Percentiles rank a stretch among this genome's conserved stretches.
phyloP scores from a whole-genome alignment of 768 basidiomycete genomes.

The Hypholoma fasciculare region DNA sequence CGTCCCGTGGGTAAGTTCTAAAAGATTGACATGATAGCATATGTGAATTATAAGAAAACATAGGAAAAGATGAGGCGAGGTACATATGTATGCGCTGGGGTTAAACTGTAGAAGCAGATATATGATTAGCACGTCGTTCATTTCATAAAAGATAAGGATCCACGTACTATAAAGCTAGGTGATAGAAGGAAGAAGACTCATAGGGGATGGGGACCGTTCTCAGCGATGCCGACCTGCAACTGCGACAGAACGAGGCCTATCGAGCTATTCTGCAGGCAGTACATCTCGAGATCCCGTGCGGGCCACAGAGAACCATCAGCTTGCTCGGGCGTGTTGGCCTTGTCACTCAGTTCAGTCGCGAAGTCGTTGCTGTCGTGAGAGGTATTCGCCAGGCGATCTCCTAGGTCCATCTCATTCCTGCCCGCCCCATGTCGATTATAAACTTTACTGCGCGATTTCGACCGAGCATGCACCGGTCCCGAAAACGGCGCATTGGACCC shows the following conservation, averaged over 20 bases:
- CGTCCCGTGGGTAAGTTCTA: background rate
- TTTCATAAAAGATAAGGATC: background rate
- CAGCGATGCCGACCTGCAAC: slow-evolving; percentile 51
- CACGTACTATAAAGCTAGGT: slow-evolving; percentile 2
- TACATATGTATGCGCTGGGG: slow-evolving; percentile 11
- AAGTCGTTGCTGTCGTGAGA: slow-evolving; percentile 29
- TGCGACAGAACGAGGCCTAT: slow-evolving; percentile 73
- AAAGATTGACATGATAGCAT: slow-evolving; percentile 13
- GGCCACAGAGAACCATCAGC: slow-evolving; percentile 61
- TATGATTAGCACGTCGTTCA: slow-evolving; percentile 5
- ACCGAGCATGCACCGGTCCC: slow-evolving; percentile 47
- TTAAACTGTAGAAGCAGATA: slow-evolving; percentile 1
- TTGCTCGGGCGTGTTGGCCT: slow-evolving; percentile 19
- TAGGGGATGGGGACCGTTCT: slow-evolving; percentile 23
- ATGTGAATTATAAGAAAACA: slow-evolving; percentile 23
- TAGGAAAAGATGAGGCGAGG: slow-evolving; percentile 8
- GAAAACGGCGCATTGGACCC: slow-evolving; percentile 15
- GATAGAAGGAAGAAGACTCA: slow-evolving; percentile 1
- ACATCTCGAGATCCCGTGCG: slow-evolving; percentile 79
- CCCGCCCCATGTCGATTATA: slow-evolving; percentile 61
- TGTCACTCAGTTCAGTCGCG: slow-evolving; percentile 18
- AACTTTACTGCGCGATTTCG: slow-evolving; percentile 69
- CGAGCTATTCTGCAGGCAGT: slow-evolving; percentile 89
- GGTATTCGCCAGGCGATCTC: slow-evolving; percentile 26
- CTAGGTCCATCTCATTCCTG: slow-evolving; percentile 62